These are phyloP conservation scores for Cyclotella sp. DNA, from an alignment of 108 stramenopile species.

Conservation along the genomic window DNA sequence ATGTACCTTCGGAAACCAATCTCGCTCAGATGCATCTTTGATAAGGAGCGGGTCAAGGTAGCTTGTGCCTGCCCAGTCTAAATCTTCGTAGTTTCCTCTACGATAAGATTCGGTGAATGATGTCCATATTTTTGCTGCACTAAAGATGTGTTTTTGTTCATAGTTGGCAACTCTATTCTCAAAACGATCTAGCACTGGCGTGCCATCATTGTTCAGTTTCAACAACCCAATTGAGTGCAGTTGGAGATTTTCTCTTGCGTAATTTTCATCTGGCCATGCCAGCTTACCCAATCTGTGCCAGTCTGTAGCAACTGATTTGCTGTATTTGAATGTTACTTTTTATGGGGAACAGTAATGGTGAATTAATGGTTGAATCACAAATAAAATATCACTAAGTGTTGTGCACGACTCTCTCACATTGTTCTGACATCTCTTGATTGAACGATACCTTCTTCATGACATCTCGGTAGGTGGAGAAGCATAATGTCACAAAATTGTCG, in stretches of 20 bases:
- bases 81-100: conserved; percentile 53
- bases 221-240: conserved; percentile 62
- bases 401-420: conserved; percentile 3
- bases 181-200: conserved; percentile 33
- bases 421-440: conserved; percentile 45
- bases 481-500: conserved; percentile 52
- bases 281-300: conserved; percentile 8
- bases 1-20: conserved; percentile 53
- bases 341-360: neutral
- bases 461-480: conserved; percentile 48
- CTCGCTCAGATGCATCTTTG: conserved; percentile 9
- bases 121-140: conserved; percentile 61
- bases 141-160: conserved; percentile 50
- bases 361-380: neutral
- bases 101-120: conserved; percentile 26
- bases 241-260: conserved; percentile 65
- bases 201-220: conserved; percentile 58
- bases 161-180: conserved; percentile 55
- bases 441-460: conserved; percentile 45
- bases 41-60: conserved; percentile 55
- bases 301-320: conserved; percentile 16
- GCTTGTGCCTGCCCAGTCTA: conserved; percentile 18
- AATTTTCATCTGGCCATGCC: conserved; percentile 62
- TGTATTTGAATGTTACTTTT: conserved; percentile 3
- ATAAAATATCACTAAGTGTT: neutral